Base-by-base conservation (phyloP, 768 basidiomycete species). In the Panus rudis region DNA sequence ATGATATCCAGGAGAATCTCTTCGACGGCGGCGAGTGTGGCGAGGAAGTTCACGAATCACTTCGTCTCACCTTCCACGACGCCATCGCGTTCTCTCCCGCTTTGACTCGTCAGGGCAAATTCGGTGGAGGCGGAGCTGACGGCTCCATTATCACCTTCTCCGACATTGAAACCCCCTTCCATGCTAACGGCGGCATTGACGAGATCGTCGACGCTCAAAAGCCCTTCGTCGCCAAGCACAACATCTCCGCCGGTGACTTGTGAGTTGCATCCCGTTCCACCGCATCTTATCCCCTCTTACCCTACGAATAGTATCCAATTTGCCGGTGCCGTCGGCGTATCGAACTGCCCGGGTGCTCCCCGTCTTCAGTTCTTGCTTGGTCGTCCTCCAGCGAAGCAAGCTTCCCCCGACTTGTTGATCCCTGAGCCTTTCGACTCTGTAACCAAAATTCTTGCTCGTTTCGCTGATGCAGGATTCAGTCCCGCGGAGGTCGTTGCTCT, bases 1-100 rank as follows among this genome's bases (percentile, higher is more conserved):
- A 63, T 28, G 57, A 58, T 23, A 53, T 65, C 37, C 49, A 64
- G 43, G 42, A 39, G 12, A 53, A 54, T 42, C 44, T 62, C 13
- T 63, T 62, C 50, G 41, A 53, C 45, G 51, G 52, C 41, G 56
- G 50, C 21, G 34, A 55, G 45, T 63, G 62, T 37, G 55, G 55
- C 34, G 53, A 62, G 22, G 56, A 58, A n/a, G 59, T 51, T n/a
- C 58, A 59, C 33, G 56, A 50, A 31, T 48, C 56, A 14, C 47
- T 58, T 33, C 55, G 58, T 37, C 46, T 59, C 17, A 55, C 52
- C 35, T 59, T 57, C 47, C 56, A 61, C 49, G 56, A 60, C 30
- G 57, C 55, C 25, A 54, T 60, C 21, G 56, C 34, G 34, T 27
- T 46, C 41, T 49, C 45, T 41, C 51, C 37, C 57, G 61, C 39